Conservation (phyloP, 257 asterid genomes). For the Marsdenia floribunda region DNA sequence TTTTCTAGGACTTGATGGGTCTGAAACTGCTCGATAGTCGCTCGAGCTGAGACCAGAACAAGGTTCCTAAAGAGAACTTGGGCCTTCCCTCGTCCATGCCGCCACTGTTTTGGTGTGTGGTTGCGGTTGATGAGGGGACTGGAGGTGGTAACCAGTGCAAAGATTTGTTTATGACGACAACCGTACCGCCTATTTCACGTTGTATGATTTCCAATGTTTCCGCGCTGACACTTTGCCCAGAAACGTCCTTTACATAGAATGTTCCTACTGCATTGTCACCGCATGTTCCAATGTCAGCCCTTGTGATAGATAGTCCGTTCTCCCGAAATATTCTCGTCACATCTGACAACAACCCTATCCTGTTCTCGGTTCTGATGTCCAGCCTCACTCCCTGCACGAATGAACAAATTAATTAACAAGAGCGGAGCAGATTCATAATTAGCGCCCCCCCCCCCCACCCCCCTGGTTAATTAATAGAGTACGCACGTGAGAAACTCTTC, state of each 20-base stretch:
- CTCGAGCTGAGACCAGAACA: slow-evolving; percentile 78
- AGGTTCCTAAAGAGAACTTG: slow-evolving; percentile 49
- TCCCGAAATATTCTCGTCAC: slow-evolving; percentile 71
- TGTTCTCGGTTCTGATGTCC: slow-evolving; percentile 49
- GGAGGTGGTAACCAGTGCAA: slow-evolving; percentile 19
- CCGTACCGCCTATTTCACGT: slow-evolving; percentile 54
- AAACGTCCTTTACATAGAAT: slow-evolving; percentile 66
- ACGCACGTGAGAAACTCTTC: slow-evolving; percentile 5
- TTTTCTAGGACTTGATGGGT: slow-evolving; percentile 39
- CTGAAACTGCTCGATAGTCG: slow-evolving; percentile 57
- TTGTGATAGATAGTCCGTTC: slow-evolving; percentile 66
- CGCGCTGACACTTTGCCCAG: slow-evolving; percentile 44
- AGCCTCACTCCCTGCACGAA: slow-evolving; percentile 60
- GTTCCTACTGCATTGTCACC: slow-evolving; percentile 73
- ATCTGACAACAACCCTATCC: slow-evolving; percentile 64
- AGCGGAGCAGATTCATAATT: not conserved
- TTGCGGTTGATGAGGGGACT: slow-evolving; percentile 21
- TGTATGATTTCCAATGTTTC: slow-evolving; percentile 47
- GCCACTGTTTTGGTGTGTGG: slow-evolving; percentile 12
- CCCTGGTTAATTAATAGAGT: not conserved
- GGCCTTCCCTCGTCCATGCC: slow-evolving; percentile 25
- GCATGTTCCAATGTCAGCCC: slow-evolving; percentile 60
- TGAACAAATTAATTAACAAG: not conserved
- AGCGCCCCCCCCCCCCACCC: too few species aligned
- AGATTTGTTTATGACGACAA: slow-evolving; percentile 31